A percentile compares a stretch with the other conserved stretches of the same genome.
Conservation (phyloP, 345 rosid species). For the Carallia brachiata region DNA sequence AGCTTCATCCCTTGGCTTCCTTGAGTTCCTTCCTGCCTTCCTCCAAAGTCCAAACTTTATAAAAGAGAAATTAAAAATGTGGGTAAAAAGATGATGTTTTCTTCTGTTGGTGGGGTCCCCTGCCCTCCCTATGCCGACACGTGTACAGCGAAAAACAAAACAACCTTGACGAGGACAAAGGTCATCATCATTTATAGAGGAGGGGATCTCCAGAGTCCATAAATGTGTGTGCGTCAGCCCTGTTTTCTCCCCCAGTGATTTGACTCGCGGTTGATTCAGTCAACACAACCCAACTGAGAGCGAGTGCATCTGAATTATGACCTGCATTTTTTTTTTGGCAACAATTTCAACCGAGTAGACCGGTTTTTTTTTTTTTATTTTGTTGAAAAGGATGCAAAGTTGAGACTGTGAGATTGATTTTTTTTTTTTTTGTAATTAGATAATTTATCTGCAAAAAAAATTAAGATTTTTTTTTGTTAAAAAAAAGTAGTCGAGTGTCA, state of each 20-base stretch:
- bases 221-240: not conserved
- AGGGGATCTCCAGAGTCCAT: not conserved
- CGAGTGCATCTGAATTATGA: too few species aligned
- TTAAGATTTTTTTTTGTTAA: too few species aligned
- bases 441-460: too few species aligned
- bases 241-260: not conserved
- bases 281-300: not conserved
- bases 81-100: not conserved
- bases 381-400: too few species aligned
- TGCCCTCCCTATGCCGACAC: slow-evolving; percentile 26
- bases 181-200: not conserved
- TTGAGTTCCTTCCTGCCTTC: not conserved
- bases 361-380: too few species aligned
- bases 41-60: too few species aligned
- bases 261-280: not conserved
- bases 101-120: not conserved
- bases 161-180: slow-evolving; percentile 8
- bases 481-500: too few species aligned
- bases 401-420: too few species aligned
- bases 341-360: too few species aligned
- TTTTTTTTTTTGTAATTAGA: too few species aligned
- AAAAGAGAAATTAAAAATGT: not conserved
- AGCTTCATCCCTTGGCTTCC: not conserved
- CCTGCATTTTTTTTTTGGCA: too few species aligned
- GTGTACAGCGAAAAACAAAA: slow-evolving; percentile 9